Evolutionary conservation across 148 eudicot species (phyloP), one percentile per base, ranked within the genome.

Genomic region (Fallopia convolvulus): DNA sequence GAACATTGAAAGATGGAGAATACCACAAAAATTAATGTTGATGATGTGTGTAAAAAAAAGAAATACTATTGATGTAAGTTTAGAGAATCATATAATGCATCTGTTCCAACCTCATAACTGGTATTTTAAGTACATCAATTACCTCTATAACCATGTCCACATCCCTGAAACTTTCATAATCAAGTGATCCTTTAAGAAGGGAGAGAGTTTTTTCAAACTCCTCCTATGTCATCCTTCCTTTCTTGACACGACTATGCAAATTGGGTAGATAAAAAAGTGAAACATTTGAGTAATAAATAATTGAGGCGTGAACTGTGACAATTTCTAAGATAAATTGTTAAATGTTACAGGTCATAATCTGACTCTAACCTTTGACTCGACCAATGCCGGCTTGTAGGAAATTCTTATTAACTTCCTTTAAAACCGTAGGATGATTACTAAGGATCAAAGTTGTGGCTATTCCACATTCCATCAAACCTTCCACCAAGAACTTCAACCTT

Each of bases 91-190:
- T n/a, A n/a, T n/a, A n/a, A 65, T 20, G 41, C 15, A 65, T 30
- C 70, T 65, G 6, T 65, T 30, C 12, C 26, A 65, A 65, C 40
- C 70, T 65, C 70, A 32, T 13, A 33, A 30, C 40, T 32, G 18
- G 10, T 14, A 65, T 9, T 18, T 50, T 23, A 63, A 63, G 70
- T 65, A 65, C 18, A 32, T 30, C 14, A 61, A 10, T 12, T 86
- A 94, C 98, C 97, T 94, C 98, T 77, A 94, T 94, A 81, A 94
- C 98, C 92, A 94, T 88, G 88, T 94, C 98, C 75, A 90, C 97
- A 66, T 92, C 97, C 84, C 85, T 86, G 61, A 94, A 92, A 83
- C 92, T 86, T 74, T 85, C 89, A 82, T 90, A 94, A 75, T 92
- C 92, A 53, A 94, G 90, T 70, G 72, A 78, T 63, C 98, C 98